These are phyloP conservation scores for Silybum marianum DNA, from an alignment of 129 eudicot species.

Conservation along the genomic window DNA sequence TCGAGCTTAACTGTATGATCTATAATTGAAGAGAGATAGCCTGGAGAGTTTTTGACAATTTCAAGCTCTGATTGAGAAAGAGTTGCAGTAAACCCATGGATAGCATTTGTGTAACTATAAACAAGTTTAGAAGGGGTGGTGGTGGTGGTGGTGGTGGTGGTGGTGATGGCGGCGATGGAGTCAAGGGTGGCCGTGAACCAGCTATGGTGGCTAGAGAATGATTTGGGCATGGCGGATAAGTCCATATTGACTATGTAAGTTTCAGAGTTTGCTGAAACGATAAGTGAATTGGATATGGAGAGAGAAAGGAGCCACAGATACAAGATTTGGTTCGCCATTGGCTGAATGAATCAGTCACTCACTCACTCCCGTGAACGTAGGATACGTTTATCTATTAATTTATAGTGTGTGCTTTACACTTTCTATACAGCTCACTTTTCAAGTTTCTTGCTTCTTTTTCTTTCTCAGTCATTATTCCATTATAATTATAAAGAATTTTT, in stretches of 20 bases:
- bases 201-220: constrained; percentile 62
- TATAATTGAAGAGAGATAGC: constrained; percentile 51
- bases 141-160: constrained; percentile 5
- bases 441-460: constrained; percentile 3
- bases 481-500: neutral
- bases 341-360: constrained; percentile 24
- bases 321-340: constrained; percentile 45
- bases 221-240: constrained; percentile 70
- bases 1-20: constrained; percentile 48
- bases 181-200: constrained; percentile 69
- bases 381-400: neutral
- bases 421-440: neutral
- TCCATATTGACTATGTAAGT: constrained; percentile 82
- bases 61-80: constrained; percentile 65
- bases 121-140: constrained; percentile 46
- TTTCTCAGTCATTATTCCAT: neutral
- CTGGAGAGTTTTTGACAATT: constrained; percentile 45
- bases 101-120: constrained; percentile 61
- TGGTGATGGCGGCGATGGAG: constrained; percentile 32
- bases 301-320: constrained; percentile 38
- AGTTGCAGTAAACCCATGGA: constrained; percentile 72
- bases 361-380: constrained; percentile 14
- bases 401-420: neutral
- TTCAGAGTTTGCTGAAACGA: constrained; percentile 33
- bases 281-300: constrained; percentile 1